Base-by-base conservation (phyloP, 345 rosid genomes). In the Melaleuca alternifolia region DNA sequence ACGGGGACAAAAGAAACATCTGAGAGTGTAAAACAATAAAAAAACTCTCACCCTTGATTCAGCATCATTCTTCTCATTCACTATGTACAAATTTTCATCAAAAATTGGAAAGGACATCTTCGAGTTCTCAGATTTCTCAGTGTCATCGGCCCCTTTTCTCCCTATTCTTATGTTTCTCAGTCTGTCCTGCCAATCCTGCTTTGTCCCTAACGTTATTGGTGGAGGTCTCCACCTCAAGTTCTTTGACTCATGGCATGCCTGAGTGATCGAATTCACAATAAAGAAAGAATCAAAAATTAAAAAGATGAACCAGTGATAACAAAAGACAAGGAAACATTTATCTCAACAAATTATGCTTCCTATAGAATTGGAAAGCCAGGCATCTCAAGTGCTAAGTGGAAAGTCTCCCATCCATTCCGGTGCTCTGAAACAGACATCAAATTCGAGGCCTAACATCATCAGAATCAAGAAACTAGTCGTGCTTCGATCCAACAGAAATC, bases 121-220 rank as follows among this genome's bases (percentile, higher is more conserved):
- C 83, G 91, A 85, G 87, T 92, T 92, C 85, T 93, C 98, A 71
- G 88, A 85, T 90, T 91, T 93, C 23, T 94, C 95, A 5, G 90
- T 86, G 87, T 91, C 95, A 87, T 94, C 98, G 10, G 87, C 92
- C 88, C 89, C 97, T 90, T 91, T 95, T 91, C 87, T 95, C 79
- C 98, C 96, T 84, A 89, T 87, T 88, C 94, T 86, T 53, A 96
- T 94, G 92, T 93, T 93, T 91, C 89, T 95, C 50, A 97, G 87
- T 87, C 90, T 94, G 87, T 92, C 95, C 84, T 97, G 98, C 99
- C 99, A 97, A 85, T 96, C 98, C 87, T 93, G 94, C 88, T 94
- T 97, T 24, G 89, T 91, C 84, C 93, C 93, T 86, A 92, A 89
- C 81, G 86, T 62, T 71, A 87, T 87, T 14, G 90, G 91, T 28